Evolutionary conservation across 2,329 filamentous ascomycete species (phyloP).

Genomic region (Aspergillus fumigatus): DNA sequence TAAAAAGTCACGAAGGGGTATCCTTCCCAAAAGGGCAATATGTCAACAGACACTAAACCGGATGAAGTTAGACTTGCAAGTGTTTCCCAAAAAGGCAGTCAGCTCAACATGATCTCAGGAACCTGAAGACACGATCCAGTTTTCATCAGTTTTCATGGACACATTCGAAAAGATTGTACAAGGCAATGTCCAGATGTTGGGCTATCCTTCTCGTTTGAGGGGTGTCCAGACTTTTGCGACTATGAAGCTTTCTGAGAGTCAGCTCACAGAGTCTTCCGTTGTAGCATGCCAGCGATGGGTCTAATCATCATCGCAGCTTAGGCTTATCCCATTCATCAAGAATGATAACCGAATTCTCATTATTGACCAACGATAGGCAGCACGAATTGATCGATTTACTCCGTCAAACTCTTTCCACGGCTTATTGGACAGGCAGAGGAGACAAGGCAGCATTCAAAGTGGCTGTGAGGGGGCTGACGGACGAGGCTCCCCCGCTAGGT

Average conservation of each 20-base stretch:
- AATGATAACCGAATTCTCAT: too few relatives aligned
- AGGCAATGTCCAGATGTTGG: accelerated
- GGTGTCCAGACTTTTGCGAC: background rate
- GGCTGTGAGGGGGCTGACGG: background rate
- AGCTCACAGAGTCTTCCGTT: background rate
- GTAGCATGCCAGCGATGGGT: background rate
- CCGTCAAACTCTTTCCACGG: background rate
- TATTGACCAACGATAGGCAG: too few relatives aligned
- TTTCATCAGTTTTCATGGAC: background rate
- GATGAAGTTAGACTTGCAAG: background rate
- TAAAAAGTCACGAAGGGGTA: background rate
- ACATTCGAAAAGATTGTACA: background rate
- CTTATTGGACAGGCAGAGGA: background rate
- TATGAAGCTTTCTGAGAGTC: background rate
- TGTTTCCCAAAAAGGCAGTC: background rate
- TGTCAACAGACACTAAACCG: background rate
- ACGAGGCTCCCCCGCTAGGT: background rate
- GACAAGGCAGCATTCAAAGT: background rate
- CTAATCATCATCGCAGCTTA: background rate
- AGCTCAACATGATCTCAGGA: background rate
- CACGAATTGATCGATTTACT: background rate
- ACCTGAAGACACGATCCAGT: background rate
- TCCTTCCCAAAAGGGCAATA: background rate
- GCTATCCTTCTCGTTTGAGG: background rate
- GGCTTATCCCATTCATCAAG: too few relatives aligned